Evolutionary conservation across 2,329 filamentous ascomycete genomes (phyloP).

Genomic region (Coniochaeta sp.): DNA sequence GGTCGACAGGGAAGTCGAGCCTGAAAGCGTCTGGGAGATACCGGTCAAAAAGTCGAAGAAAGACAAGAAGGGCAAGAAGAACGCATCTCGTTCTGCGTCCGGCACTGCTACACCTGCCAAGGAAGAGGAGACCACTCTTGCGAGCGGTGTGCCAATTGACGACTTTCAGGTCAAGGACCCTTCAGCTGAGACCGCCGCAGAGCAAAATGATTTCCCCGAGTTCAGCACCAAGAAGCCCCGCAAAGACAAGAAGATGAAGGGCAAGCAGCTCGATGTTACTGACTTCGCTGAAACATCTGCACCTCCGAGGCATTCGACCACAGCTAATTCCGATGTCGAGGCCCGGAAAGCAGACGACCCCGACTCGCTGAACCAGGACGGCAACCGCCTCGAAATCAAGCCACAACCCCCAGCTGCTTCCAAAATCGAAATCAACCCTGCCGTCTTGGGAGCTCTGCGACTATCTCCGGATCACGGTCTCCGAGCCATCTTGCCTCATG

Average conservation of each 20-base stretch:
- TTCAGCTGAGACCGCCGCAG: neutral
- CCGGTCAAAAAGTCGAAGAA: conserved; percentile 12
- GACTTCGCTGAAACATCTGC: neutral
- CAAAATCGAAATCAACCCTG: conserved; percentile 16
- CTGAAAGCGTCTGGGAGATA: neutral
- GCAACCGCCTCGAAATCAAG: neutral
- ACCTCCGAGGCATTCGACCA: neutral
- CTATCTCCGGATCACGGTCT: conserved; percentile 7
- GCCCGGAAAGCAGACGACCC: neutral
- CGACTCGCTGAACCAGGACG: neutral
- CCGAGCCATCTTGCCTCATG: conserved; percentile 1
- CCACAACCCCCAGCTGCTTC: conserved; percentile 2
- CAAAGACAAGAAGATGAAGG: conserved; percentile 10
- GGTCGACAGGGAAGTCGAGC: conserved; percentile 4
- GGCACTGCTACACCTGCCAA: neutral
- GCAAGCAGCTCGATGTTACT: conserved; percentile 6
- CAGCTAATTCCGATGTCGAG: neutral
- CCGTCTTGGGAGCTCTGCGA: conserved; percentile 10
- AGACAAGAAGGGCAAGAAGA: conserved; percentile 5
- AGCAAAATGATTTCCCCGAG: neutral
- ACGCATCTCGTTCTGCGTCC: neutral
- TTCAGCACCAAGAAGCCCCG: neutral
- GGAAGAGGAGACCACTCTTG: neutral
- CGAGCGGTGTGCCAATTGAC: neutral
- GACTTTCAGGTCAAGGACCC: neutral